Conservation (phyloP, 1,284 basidiomycete genomes). For the Ceratobasidium sp. region DNA sequence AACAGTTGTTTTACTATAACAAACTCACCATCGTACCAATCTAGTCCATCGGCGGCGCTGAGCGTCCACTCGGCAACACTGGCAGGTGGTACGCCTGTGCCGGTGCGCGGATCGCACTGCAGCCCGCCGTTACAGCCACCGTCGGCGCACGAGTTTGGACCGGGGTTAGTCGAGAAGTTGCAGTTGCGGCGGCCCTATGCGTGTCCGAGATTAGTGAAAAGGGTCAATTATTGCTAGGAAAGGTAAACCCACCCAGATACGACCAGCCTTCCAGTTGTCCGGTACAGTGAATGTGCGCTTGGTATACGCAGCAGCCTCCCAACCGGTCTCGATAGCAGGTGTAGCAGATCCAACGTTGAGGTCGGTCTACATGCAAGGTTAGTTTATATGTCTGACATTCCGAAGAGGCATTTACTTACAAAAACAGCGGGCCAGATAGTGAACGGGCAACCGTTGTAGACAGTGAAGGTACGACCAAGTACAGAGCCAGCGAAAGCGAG, state of each 20-base stretch:
- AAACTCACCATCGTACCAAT: slow-evolving; percentile 50
- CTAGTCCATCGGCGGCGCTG: slow-evolving; percentile 38
- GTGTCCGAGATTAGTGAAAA: background rate
- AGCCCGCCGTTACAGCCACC: slow-evolving; percentile 67
- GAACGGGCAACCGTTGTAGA: slow-evolving; percentile 28
- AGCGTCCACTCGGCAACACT: slow-evolving; percentile 49
- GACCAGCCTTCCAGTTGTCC: slow-evolving; percentile 61
- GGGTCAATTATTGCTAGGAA: background rate
- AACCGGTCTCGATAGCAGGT: slow-evolving; percentile 57
- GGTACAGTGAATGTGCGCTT: slow-evolving; percentile 57
- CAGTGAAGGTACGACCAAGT: slow-evolving; percentile 62
- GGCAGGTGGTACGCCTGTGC: too few species aligned
- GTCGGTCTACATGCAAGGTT: slow-evolving; percentile 39
- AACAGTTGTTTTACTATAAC: background rate
- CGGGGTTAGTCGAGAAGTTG: slow-evolving; percentile 59
- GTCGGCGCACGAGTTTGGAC: slow-evolving; percentile 67
- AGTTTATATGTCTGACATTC: background rate
- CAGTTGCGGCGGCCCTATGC: slow-evolving; percentile 54
- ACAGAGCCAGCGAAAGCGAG: slow-evolving; percentile 53
- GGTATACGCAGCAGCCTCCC: slow-evolving; percentile 62
- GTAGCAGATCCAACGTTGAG: slow-evolving; percentile 49
- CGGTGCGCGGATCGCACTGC: slow-evolving; percentile 56
- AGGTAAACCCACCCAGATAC: slow-evolving; percentile 61
- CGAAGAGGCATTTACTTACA: background rate
- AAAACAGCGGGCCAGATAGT: slow-evolving; percentile 50